These are phyloP conservation scores for Excoecaria agallocha DNA, from an alignment of 345 rosid species.

Conservation along the genomic window DNA sequence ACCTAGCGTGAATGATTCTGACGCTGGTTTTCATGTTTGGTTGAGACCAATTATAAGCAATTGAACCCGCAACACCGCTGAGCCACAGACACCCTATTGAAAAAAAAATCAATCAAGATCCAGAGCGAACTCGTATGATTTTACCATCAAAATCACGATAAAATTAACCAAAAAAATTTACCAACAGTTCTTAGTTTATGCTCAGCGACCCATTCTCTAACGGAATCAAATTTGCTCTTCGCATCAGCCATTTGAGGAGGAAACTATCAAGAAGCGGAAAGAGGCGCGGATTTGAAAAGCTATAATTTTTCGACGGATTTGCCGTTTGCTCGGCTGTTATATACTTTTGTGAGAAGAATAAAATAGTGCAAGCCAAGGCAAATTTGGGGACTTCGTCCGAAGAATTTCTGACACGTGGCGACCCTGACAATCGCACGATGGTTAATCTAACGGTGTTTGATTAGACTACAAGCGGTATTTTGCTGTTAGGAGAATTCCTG, in stretches of 20 bases:
- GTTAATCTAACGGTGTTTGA: neutral
- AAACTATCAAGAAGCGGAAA: no score
- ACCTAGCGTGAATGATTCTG: constrained; percentile 95
- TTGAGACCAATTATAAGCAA: constrained; percentile 93
- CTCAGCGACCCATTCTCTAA: constrained; percentile 72
- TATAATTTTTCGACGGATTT: no score
- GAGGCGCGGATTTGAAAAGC: no score
- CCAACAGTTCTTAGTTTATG: constrained; percentile 96
- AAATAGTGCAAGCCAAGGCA: neutral
- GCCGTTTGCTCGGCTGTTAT: no score
- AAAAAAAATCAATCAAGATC: neutral
- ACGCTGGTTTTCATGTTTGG: constrained; percentile 97
- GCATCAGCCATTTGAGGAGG: constrained; percentile 55
- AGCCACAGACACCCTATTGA: constrained; percentile 79
- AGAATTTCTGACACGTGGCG: neutral
- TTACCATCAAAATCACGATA: neutral
- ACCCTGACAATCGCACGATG: neutral
- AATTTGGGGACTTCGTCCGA: constrained; percentile 1
- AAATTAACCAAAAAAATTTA: constrained; percentile 16
- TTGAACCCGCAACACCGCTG: constrained; percentile 75
- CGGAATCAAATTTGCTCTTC: constrained; percentile 53
- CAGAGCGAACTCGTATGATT: constrained; percentile 8
- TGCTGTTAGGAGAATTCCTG: neutral
- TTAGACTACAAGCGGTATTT: neutral
- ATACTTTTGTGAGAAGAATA: no score